phyloP scores from a whole-genome alignment of 1,284 basidiomycete genomes.

The Termitomyces sp. region DNA sequence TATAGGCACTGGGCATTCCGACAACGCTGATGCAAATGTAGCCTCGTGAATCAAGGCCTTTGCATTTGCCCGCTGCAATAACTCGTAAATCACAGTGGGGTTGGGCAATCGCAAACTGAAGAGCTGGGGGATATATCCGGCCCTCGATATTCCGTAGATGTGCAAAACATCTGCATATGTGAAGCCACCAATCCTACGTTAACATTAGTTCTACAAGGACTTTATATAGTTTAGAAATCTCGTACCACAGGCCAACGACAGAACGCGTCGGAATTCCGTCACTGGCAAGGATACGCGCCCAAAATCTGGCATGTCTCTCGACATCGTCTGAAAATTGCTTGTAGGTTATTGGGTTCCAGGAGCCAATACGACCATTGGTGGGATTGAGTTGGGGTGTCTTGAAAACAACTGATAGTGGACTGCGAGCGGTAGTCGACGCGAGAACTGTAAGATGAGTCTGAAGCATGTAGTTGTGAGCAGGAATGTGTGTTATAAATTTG shows the following conservation, averaged over 20 bases:
- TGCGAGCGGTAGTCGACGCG: conserved; percentile 30
- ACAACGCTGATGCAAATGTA: conserved; percentile 35
- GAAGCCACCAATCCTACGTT: conserved; percentile 52
- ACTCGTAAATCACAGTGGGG: conserved; percentile 51
- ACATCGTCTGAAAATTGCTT: conserved; percentile 50
- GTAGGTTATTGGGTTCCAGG: conserved; percentile 49
- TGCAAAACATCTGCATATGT: conserved; percentile 56
- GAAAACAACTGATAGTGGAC: conserved; percentile 32
- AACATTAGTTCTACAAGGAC: not conserved
- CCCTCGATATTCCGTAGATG: conserved; percentile 57
- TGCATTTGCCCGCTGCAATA: conserved; percentile 46
- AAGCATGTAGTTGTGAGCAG: conserved; percentile 27
- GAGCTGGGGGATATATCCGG: conserved; percentile 60
- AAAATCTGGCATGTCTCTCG: conserved; percentile 49
- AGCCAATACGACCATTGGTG: conserved; percentile 25
- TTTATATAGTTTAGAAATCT: not conserved
- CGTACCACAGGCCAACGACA: conserved; percentile 59
- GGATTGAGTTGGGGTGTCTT: conserved; percentile 32
- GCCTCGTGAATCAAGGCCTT: conserved; percentile 51
- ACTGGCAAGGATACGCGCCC: conserved; percentile 36
- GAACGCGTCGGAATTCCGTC: conserved; percentile 40
- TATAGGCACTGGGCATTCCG: conserved; percentile 36
- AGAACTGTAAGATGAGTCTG: conserved; percentile 41
- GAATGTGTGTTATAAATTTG: not conserved
- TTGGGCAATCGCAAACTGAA: conserved; percentile 58